phyloP scores from a whole-genome alignment of 2,329 filamentous ascomycete species.

The Aaosphaeria arxii region DNA sequence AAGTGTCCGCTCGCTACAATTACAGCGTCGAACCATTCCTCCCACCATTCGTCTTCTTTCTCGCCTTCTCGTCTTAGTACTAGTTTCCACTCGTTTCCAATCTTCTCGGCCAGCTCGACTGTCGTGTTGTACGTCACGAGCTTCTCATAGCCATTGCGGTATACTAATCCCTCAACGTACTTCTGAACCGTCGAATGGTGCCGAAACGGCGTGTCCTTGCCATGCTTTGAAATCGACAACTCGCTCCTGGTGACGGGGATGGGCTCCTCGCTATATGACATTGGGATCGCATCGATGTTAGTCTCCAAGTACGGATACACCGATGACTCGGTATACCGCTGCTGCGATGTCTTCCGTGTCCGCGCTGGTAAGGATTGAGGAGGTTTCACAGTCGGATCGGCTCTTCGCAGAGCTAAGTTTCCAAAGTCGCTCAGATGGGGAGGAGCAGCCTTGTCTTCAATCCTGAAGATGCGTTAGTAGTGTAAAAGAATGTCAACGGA shows the following conservation, averaged over 20 bases:
- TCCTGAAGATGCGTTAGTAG: constrained; percentile 10
- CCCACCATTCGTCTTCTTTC: constrained; percentile 57
- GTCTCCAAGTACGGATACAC: constrained; percentile 64
- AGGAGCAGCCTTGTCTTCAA: constrained; percentile 17
- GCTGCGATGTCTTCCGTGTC: constrained; percentile 11
- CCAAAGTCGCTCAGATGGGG: constrained; percentile 17
- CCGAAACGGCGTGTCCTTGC: constrained; percentile 58
- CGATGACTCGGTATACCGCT: constrained; percentile 24
- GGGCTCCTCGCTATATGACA: constrained; percentile 59
- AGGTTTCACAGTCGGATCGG: constrained; percentile 12
- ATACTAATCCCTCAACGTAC: constrained; percentile 54
- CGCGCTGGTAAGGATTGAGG: constrained; percentile 17
- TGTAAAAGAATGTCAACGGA: neutral
- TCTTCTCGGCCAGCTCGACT: constrained; percentile 57
- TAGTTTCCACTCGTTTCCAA: constrained; percentile 44
- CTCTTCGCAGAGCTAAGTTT: constrained; percentile 15
- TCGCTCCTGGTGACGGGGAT: constrained; percentile 46
- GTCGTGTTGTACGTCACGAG: constrained; percentile 57
- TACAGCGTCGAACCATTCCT: constrained; percentile 60
- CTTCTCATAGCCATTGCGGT: constrained; percentile 53
- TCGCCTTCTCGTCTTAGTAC: constrained; percentile 48
- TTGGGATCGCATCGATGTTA: constrained; percentile 58
- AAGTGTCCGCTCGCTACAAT: constrained; percentile 62
- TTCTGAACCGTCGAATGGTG: constrained; percentile 57
- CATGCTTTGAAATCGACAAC: constrained; percentile 48